Evolutionary conservation across 441 rosid species (phyloP).

Genomic region (Heliophila coronopifolia): DNA sequence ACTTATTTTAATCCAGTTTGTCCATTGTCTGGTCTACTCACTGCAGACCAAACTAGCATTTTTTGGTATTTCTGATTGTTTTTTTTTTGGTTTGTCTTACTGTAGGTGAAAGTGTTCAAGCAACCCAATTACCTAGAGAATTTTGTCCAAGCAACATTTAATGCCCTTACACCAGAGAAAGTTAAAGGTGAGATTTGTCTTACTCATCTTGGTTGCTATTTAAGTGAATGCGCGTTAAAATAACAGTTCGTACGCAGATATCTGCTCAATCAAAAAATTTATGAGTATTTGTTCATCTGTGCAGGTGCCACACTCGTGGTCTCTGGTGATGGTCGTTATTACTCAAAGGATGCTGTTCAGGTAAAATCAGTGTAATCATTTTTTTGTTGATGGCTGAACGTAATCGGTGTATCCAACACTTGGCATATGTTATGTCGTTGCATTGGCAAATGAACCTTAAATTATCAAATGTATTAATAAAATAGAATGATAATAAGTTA

Average conservation of each 20-base stretch:
- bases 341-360: slow-evolving; percentile 90
- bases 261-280: background rate
- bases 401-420: background rate
- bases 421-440: background rate
- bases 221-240: background rate
- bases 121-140: slow-evolving; percentile 79
- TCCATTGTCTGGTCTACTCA: background rate
- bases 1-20: background rate
- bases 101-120: slow-evolving; percentile 80
- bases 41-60: slow-evolving; percentile 3
- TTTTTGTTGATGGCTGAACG: background rate
- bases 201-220: background rate
- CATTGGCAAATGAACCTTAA: background rate
- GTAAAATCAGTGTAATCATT: slow-evolving; percentile 25
- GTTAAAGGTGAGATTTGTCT: slow-evolving; percentile 53
- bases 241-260: background rate
- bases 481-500: background rate
- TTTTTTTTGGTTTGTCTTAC: background rate
- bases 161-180: slow-evolving; percentile 70
- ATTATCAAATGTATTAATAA: background rate
- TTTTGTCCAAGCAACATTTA: slow-evolving; percentile 84
- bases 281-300: slow-evolving; percentile 11
- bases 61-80: background rate
- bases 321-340: slow-evolving; percentile 99
- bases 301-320: slow-evolving; percentile 93